Percentiles rank a stretch among this genome's conserved stretches.
Conservation (phyloP, 495 filamentous ascomycete species). For the Trichoderma gamsii region DNA sequence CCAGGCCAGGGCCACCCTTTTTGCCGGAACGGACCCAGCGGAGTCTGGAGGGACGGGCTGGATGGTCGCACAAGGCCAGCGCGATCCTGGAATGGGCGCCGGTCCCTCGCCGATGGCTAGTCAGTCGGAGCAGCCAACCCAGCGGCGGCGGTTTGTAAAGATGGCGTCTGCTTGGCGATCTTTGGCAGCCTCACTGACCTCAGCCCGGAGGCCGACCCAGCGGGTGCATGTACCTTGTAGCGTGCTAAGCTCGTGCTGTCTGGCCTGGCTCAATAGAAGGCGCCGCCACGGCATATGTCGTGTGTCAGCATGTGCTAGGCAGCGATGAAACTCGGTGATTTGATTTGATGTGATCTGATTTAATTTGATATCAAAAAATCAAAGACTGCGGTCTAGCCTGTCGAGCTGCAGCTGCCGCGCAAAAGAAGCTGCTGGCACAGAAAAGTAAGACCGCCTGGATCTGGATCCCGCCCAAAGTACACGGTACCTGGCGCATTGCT, state of each 20-base stretch:
- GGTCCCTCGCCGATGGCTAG: slow-evolving; percentile 6
- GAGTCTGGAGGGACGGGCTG: background rate
- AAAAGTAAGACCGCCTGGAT: background rate
- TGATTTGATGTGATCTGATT: too few relatives aligned
- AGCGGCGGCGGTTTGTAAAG: slow-evolving; percentile 1
- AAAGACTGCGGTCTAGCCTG: background rate
- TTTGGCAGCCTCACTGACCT: background rate
- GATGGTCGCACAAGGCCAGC: slow-evolving; percentile 1
- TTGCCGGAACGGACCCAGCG: slow-evolving; percentile 11
- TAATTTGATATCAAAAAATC: too few relatives aligned
- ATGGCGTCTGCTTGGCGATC: slow-evolving; percentile 12
- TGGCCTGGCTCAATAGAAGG: background rate
- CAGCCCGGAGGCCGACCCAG: background rate
- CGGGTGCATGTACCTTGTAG: background rate
- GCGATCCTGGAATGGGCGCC: background rate
- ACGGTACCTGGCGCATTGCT: background rate
- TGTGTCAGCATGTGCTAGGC: too few relatives aligned
- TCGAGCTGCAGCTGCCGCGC: background rate
- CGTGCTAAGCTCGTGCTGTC: too few relatives aligned
- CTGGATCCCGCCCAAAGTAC: background rate
- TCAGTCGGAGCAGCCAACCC: background rate
- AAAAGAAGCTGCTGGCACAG: background rate
- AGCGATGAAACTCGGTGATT: too few relatives aligned
- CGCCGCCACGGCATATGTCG: background rate
- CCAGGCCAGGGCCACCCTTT: slow-evolving; percentile 13